Evolutionary conservation across 306 rosid species (phyloP).

Genomic region (Lupinus albus): DNA sequence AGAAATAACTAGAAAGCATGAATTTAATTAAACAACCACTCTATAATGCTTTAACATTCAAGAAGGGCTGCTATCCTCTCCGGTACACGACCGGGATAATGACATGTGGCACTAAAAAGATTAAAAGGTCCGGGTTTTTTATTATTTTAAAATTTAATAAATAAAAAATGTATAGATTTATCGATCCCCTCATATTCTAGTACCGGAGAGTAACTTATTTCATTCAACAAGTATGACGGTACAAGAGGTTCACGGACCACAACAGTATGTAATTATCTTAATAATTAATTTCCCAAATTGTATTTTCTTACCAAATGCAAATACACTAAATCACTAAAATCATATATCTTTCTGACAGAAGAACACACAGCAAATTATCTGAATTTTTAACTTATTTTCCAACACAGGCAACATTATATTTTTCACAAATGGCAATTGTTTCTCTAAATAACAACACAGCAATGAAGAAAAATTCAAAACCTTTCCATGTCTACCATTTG

Average conservation of each 20-base stretch:
- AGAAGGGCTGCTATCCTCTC: too few relatives aligned
- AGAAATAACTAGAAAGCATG: background rate
- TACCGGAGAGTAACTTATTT: too few relatives aligned
- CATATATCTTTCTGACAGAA: background rate
- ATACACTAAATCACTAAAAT: too few relatives aligned
- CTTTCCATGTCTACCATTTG: conserved; percentile 26
- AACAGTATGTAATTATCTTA: background rate
- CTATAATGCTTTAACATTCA: background rate
- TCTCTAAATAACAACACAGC: background rate
- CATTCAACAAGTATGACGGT: too few relatives aligned
- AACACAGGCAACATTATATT: background rate
- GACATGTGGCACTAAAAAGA: too few relatives aligned
- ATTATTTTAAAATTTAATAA: too few relatives aligned
- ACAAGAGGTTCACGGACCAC: conserved; percentile 17
- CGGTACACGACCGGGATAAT: too few relatives aligned
- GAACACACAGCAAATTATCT: background rate
- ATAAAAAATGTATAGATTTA: too few relatives aligned
- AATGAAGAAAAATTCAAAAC: conserved; percentile 34
- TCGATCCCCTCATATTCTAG: too few relatives aligned
- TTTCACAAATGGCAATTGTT: background rate
- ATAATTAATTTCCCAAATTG: conserved; percentile 25
- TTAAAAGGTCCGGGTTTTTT: too few relatives aligned
- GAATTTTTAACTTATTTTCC: background rate
- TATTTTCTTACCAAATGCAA: background rate
- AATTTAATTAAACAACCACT: conserved; percentile 6